A percentile compares a stretch with the other conserved stretches of the same genome.
Conservation (phyloP, 495 filamentous ascomycete species). For the Parathielavia hyrcaniae region DNA sequence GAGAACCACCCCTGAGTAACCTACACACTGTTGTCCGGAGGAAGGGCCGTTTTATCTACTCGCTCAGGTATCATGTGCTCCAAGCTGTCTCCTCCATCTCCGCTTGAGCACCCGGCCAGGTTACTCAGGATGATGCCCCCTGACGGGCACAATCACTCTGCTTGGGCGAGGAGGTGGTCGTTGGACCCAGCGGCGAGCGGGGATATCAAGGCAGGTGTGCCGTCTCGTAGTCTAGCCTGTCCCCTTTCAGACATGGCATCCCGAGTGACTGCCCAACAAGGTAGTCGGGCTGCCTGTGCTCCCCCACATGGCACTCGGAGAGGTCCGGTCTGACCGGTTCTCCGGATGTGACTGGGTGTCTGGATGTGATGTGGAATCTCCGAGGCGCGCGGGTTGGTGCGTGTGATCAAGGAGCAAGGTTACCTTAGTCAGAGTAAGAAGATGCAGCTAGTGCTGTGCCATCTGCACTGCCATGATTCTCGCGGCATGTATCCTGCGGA, state of each 20-base stretch:
- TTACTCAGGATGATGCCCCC: constrained; percentile 3
- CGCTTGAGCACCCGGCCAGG: constrained; percentile 1
- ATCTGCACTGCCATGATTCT: constrained; percentile 6
- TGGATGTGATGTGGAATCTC: not conserved
- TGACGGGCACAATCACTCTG: constrained; percentile 9
- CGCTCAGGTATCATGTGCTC: not conserved
- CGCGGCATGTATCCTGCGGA: no score
- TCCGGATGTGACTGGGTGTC: not conserved
- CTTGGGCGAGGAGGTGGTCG: not conserved
- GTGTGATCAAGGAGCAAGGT: constrained; percentile 8
- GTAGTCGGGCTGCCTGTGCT: constrained; percentile 8
- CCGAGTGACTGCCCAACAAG: constrained; percentile 8
- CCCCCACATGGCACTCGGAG: constrained; percentile 10
- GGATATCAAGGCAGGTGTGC: constrained; percentile 7
- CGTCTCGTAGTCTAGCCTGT: constrained; percentile 10
- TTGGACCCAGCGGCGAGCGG: not conserved
- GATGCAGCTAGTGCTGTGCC: not conserved
- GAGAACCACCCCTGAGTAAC: not conserved
- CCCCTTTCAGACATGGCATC: constrained; percentile 11
- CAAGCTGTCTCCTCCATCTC: not conserved
- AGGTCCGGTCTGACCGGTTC: not conserved
- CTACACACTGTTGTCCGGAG: not conserved
- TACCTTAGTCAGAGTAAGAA: not conserved
- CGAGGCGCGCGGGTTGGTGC: constrained; percentile 4
- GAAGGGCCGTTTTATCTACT: constrained; percentile 14